These are phyloP conservation scores for Aspergillus tamarii DNA, from an alignment of 2,329 filamentous ascomycete species.

Conservation along the genomic window DNA sequence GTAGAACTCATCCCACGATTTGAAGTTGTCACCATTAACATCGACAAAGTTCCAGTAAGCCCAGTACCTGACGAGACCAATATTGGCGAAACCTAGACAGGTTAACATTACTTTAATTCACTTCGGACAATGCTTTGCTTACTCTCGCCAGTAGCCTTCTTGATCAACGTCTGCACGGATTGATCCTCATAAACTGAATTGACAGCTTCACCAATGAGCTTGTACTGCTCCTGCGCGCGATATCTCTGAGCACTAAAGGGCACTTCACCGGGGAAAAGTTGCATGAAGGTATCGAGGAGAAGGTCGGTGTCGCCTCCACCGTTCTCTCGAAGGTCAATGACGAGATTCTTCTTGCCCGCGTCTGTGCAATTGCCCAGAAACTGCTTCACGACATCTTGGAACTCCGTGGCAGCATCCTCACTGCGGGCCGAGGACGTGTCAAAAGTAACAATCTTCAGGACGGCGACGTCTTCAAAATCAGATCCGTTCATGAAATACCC, in stretches of 20 bases:
- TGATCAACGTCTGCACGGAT: background rate
- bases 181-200: slow-evolving; percentile 19
- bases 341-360: slow-evolving; percentile 57
- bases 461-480: slow-evolving; percentile 46
- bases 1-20: slow-evolving; percentile 44
- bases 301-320: slow-evolving; percentile 56
- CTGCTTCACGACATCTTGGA: slow-evolving; percentile 42
- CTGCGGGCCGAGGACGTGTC: slow-evolving; percentile 15
- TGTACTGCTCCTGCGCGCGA: slow-evolving; percentile 44
- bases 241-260: slow-evolving; percentile 49
- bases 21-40: slow-evolving; percentile 34
- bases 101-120: background rate
- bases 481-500: slow-evolving; percentile 49
- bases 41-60: slow-evolving; percentile 28
- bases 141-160: background rate
- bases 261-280: slow-evolving; percentile 52
- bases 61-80: slow-evolving; percentile 8
- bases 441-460: slow-evolving; percentile 50
- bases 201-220: slow-evolving; percentile 32
- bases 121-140: background rate
- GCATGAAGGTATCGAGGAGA: slow-evolving; percentile 54
- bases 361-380: slow-evolving; percentile 53
- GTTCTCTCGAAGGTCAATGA: slow-evolving; percentile 65
- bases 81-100: background rate
- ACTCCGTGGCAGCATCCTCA: slow-evolving; percentile 26